A percentile compares a stretch with the other conserved stretches of the same genome.
Evolutionary conservation across 192 early-diverging fungal species (phyloP).

Genomic region (Entrophospora sp.): DNA sequence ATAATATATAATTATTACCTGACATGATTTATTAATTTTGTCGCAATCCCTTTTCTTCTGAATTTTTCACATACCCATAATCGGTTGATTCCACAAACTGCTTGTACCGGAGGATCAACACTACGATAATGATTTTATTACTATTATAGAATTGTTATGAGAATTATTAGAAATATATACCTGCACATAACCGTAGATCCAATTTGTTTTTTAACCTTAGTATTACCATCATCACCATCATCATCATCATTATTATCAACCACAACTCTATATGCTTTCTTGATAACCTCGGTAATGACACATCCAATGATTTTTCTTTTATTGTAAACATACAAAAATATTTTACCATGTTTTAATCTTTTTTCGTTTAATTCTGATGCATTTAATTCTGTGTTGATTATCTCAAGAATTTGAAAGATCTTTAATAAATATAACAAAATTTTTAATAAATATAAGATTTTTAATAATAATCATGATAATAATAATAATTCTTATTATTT

Average conservation of each 20-base stretch:
- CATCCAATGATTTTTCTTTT: conserved; percentile 38
- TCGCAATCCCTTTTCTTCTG: conserved; percentile 31
- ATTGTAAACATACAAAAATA: conserved; percentile 33
- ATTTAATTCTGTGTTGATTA: conserved; percentile 31
- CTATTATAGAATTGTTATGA: conserved; percentile 2
- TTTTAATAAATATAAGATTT: neutral
- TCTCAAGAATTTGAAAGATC: conserved; percentile 29
- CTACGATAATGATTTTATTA: too few relatives aligned
- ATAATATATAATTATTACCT: conserved; percentile 15
- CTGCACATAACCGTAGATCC: conserved; percentile 29
- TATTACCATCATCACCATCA: neutral
- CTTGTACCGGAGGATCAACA: conserved; percentile 23
- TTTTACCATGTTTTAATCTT: conserved; percentile 28
- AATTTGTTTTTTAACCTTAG: neutral
- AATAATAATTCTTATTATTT: neutral
- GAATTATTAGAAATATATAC: neutral
- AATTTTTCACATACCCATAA: conserved; percentile 34
- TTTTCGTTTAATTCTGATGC: conserved; percentile 30
- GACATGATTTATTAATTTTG: conserved; percentile 29
- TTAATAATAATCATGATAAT: neutral
- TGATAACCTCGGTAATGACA: conserved; percentile 32
- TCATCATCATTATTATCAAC: neutral
- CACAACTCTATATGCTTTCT: conserved; percentile 28
- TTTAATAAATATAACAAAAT: conserved; percentile 7
- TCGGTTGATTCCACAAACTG: conserved; percentile 39